Percentiles rank a stretch among this genome's conserved stretches.
phyloP scores from a whole-genome alignment of 2,329 filamentous ascomycete species.

The Pseudogymnoascus sp. region DNA sequence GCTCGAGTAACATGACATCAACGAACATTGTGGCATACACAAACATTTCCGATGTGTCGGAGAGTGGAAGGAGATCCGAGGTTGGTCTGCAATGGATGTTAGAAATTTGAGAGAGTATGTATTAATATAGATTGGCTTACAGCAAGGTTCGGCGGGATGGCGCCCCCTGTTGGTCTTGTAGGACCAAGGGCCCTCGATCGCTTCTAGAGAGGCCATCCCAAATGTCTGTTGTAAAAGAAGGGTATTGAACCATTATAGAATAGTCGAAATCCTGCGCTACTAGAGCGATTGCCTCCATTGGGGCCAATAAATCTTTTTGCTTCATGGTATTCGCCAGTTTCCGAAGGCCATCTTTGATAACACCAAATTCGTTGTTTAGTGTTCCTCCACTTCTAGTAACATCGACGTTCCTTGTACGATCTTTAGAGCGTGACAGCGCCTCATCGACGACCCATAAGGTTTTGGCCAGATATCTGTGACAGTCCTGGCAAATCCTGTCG shows the following conservation, averaged over 20 bases:
- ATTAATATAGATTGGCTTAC: background rate
- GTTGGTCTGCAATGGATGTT: background rate
- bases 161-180: background rate
- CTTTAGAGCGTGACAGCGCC: slow-evolving; percentile 22
- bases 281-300: slow-evolving; percentile 52
- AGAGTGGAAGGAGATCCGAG: slow-evolving; percentile 24
- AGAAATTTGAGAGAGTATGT: background rate
- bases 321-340: slow-evolving; percentile 77
- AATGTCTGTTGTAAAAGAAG: slow-evolving; percentile 63
- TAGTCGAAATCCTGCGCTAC: slow-evolving; percentile 75
- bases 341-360: slow-evolving; percentile 37
- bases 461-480: slow-evolving; percentile 79
- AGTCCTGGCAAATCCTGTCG: slow-evolving; percentile 55
- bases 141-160: background rate
- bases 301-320: slow-evolving; percentile 68
- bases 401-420: background rate
- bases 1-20: slow-evolving; percentile 63
- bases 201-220: slow-evolving; percentile 35
- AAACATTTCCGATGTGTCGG: slow-evolving; percentile 62
- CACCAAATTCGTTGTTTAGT: slow-evolving; percentile 38
- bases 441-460: slow-evolving; percentile 69
- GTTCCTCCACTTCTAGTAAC: slow-evolving; percentile 26
- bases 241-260: slow-evolving; percentile 74
- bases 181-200: background rate
- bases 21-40: slow-evolving; percentile 70